Base-by-base conservation (phyloP, 2,329 filamentous ascomycete species). In the Phaeosphaeriaceae sp. region DNA sequence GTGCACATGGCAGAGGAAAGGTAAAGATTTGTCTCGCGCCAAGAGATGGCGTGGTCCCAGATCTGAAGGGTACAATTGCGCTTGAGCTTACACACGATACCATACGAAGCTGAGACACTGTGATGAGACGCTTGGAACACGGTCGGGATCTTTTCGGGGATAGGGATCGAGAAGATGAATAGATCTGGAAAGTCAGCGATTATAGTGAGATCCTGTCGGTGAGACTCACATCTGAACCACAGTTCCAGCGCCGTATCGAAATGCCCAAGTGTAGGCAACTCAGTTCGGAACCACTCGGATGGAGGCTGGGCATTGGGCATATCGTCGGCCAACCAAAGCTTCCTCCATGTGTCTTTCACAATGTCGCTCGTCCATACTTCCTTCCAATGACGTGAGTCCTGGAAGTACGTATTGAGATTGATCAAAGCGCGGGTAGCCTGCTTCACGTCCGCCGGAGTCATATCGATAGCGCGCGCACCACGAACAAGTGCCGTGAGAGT, bases 81-180 rank as follows among this genome's bases (percentile, higher is more conserved):
- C 73, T 86, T 86, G 62, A 88, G 78, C 73, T 88, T 88, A 72
- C 86, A 86, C 10, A 88, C 82, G 57, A 88, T 84, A 33, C 86
- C 86, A 57, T 88, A 88, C 0, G 86, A 83, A 5, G 84, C 85
- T 53, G 84, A 85, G 44, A 86, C 85, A 58, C 84, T 85, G 73
- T 88, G 86, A 65, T 88, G 86, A 2, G 86, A 87, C 27, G 85
- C 85, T 70, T 88, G 86, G 70, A 88, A 88, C 3, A 88, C 84
- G n/a, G 80, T 80, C 0, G 86, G 86, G 24, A 85, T 81, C 58
- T 83, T 80, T 47, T 85, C 83, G 0, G 84, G 84, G 5, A 86
- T 82, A 1, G 82, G 83, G 21, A 86, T 83, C 0, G 84, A 85
- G 71, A 86, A 86, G 57, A 86, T 85, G 74, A 86, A 83, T 40